Percentiles rank a stretch among this genome's conserved stretches.
Conservation (phyloP, 148 eudicot species). For the Salicornia ramosissima region DNA sequence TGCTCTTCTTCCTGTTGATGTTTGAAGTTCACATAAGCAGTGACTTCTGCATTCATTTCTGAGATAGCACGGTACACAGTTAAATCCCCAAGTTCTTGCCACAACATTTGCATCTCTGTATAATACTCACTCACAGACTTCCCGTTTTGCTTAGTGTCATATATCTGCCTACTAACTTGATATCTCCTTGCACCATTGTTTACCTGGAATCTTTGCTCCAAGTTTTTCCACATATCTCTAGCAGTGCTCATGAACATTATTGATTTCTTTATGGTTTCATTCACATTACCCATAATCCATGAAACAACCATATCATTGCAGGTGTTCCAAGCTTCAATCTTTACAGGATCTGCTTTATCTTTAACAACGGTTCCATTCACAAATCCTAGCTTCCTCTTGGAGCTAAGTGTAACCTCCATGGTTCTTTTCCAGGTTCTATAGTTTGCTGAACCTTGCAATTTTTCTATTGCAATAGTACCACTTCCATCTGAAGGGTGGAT, state of each 20-base stretch:
- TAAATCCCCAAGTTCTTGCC: too few relatives aligned
- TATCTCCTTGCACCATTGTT: neutral
- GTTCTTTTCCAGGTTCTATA: neutral
- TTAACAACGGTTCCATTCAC: neutral
- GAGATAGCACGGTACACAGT: too few relatives aligned
- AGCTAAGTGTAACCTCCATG: neutral
- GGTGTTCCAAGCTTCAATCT: neutral
- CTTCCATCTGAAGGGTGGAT: neutral
- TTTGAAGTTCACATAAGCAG: too few relatives aligned
- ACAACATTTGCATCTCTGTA: too few relatives aligned
- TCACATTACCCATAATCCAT: neutral
- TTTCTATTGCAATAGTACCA: neutral
- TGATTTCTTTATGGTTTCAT: neutral
- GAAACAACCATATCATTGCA: neutral
- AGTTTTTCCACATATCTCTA: neutral
- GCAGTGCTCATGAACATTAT: neutral
- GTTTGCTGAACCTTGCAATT: neutral
- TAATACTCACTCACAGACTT: too few relatives aligned
- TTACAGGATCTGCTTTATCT: neutral
- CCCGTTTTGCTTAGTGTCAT: neutral
- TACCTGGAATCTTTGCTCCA: neutral
- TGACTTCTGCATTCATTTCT: too few relatives aligned
- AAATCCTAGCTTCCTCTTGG: neutral
- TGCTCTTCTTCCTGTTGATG: too few relatives aligned
- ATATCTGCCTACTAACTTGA: neutral